Percentiles rank a stretch among this genome's conserved stretches.
These are phyloP conservation scores for Aureobasidium musti DNA, from an alignment of 2,329 filamentous ascomycete species.

Conservation along the genomic window DNA sequence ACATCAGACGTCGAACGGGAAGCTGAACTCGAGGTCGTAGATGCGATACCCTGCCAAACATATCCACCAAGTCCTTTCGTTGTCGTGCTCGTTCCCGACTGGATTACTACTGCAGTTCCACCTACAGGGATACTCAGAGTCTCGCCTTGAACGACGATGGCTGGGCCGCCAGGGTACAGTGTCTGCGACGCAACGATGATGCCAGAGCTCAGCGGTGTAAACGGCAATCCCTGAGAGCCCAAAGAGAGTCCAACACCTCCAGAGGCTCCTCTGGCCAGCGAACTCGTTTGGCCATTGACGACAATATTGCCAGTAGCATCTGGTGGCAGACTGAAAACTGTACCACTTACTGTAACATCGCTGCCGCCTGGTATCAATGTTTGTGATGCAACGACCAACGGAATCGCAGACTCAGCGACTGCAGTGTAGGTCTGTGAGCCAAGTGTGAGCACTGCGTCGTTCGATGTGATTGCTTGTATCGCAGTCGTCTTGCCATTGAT, in stretches of 20 bases:
- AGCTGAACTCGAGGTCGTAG: not conserved
- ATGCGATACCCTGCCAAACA: conserved; percentile 9
- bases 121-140: conserved; percentile 1
- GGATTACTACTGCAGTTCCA: conserved; percentile 3
- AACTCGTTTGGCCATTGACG: not conserved
- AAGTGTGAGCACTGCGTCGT: not conserved
- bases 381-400: conserved; percentile 16
- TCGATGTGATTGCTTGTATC: not conserved
- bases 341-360: not conserved
- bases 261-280: not conserved
- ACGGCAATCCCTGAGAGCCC: not conserved
- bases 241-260: not conserved
- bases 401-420: not conserved
- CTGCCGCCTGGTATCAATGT: conserved; percentile 12
- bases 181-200: conserved; percentile 21
- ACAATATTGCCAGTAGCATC: not conserved
- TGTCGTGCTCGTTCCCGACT: not conserved
- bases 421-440: not conserved
- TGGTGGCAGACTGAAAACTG: not conserved
- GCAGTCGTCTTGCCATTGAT: conserved; percentile 1
- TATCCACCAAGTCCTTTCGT: conserved; percentile 2
- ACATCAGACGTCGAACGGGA: not conserved
- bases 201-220: not conserved
- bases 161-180: conserved; percentile 31
- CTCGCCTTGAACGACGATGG: conserved; percentile 38